These are phyloP conservation scores for Suhomyces ambrosiae DNA, from an alignment of 1,139 yeast species.

Conservation along the genomic window DNA sequence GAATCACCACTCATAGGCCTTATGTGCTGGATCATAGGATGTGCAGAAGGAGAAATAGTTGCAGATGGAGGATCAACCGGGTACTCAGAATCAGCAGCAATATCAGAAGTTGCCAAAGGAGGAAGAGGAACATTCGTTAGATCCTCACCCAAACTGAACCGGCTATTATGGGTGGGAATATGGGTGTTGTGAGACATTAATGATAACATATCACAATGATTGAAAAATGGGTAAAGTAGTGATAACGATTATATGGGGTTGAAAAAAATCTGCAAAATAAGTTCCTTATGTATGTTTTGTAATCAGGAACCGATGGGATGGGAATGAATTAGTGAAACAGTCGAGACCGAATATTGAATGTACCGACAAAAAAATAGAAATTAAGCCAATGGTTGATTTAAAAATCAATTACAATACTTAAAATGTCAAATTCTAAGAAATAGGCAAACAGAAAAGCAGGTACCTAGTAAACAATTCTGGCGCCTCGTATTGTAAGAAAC, in stretches of 20 bases:
- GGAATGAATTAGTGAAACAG: not conserved
- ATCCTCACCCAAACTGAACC: slow-evolving; percentile 3
- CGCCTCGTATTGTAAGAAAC: slow-evolving; percentile 3
- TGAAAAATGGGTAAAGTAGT: not conserved
- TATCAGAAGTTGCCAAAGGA: not conserved
- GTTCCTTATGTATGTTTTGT: slow-evolving; percentile 2
- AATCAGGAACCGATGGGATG: slow-evolving; percentile 1
- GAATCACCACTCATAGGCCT: not conserved
- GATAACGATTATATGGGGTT: not conserved
- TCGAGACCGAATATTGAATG: not conserved
- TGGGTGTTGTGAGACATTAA: slow-evolving; percentile 10
- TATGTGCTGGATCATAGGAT: not conserved
- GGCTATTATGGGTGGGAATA: slow-evolving; percentile 2
- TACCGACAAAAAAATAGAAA: not conserved
- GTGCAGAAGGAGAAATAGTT: slow-evolving; percentile 6
- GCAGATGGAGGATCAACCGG: slow-evolving; percentile 3
- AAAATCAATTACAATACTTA: not conserved
- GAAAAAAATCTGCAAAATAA: not conserved
- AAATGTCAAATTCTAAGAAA: not conserved
- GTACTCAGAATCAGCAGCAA: slow-evolving; percentile 1
- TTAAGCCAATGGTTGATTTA: not conserved
- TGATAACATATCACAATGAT: slow-evolving; percentile 8
- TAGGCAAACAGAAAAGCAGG: slow-evolving; percentile 3
- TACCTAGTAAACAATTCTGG: slow-evolving; percentile 3
- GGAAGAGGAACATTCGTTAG: slow-evolving; percentile 1